Evolutionary conservation across 371 early-diverging fungal genomes (phyloP).

Genomic region (Apophysomyces trapeziformis): DNA sequence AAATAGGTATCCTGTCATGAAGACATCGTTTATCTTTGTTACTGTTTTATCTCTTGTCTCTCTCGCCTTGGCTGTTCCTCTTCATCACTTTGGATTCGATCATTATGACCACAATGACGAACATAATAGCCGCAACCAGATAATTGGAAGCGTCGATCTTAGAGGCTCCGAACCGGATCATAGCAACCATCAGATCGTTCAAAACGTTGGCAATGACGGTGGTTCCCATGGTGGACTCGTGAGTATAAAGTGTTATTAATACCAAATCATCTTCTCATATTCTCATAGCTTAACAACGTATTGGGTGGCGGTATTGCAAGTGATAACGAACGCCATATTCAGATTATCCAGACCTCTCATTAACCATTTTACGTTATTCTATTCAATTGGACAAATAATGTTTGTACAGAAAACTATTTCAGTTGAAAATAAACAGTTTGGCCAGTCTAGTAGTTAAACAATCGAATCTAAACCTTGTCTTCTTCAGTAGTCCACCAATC

Average conservation of each 20-base stretch:
- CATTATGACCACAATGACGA: neutral
- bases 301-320: neutral
- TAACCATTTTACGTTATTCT: no score
- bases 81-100: neutral
- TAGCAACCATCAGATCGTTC: neutral
- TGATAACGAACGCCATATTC: no score
- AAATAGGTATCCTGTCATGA: neutral
- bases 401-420: no score
- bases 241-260: neutral
- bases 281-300: neutral
- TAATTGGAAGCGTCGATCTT: neutral
- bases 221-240: neutral
- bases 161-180: no score
- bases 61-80: neutral
- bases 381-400: no score
- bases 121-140: neutral
- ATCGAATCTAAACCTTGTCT: neutral
- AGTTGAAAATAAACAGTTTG: no score
- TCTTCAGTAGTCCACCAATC: slow-evolving; percentile 57
- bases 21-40: neutral
- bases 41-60: neutral
- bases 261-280: neutral
- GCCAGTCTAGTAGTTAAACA: no score
- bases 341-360: no score
- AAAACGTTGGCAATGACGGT: neutral